phyloP scores from a whole-genome alignment of 225 moss, liverwort and hornwort genomes.

The Bryoerythrophyllum caledonicum region DNA sequence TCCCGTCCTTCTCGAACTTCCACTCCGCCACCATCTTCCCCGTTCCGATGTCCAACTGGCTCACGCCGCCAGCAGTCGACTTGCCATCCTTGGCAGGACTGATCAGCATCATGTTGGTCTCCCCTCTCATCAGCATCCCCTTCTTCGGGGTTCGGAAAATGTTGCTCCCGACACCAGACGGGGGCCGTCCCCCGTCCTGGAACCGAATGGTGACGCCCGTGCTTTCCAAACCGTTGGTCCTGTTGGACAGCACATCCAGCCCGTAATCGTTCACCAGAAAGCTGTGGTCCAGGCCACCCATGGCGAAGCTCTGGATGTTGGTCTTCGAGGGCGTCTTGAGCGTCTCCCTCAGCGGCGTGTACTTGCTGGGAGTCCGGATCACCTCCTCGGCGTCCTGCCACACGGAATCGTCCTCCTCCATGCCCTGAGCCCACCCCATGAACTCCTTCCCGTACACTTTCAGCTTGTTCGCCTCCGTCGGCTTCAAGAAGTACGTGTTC shows the following conservation, averaged over 20 bases:
- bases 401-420: constrained; percentile 84
- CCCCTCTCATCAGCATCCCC: constrained; percentile 86
- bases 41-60: constrained; percentile 83
- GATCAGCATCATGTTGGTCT: constrained; percentile 91
- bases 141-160: constrained; percentile 83
- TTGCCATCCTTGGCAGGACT: constrained; percentile 67
- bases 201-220: constrained; percentile 60
- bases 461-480: constrained; percentile 85
- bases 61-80: constrained; percentile 71
- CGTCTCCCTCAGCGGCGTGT: constrained; percentile 67
- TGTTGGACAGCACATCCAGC: constrained; percentile 76
- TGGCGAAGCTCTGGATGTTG: constrained; percentile 80
- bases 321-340: constrained; percentile 72
- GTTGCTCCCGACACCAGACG: constrained; percentile 25
- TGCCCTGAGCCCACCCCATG: constrained; percentile 85
- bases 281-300: constrained; percentile 89
- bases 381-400: constrained; percentile 92
- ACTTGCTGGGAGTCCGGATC: constrained; percentile 53
- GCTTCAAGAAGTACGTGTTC: constrained; percentile 73
- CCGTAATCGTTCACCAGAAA: constrained; percentile 86
- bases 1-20: constrained; percentile 92
- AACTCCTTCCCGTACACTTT: constrained; percentile 98
- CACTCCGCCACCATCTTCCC: constrained; percentile 91
- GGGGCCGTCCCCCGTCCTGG: constrained; percentile 43
- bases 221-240: constrained; percentile 63